These are phyloP conservation scores for Suillus occidentalis DNA, from an alignment of 768 basidiomycete genomes.

Conservation along the genomic window DNA sequence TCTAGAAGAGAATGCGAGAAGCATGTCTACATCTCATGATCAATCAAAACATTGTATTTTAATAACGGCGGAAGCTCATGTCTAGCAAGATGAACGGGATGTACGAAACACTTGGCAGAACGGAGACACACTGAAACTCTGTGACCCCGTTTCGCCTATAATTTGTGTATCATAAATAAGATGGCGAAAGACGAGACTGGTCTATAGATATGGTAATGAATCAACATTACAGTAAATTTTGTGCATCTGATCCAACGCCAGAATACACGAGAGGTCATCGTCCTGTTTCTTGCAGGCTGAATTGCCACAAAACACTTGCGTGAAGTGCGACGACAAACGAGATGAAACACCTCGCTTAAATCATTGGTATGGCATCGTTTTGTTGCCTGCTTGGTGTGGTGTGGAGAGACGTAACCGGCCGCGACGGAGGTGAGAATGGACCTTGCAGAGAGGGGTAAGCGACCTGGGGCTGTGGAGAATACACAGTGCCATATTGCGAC, in stretches of 20 bases:
- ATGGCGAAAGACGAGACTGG: not conserved
- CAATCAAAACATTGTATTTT: not conserved
- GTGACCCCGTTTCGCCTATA: not conserved
- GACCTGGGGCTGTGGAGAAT: not conserved
- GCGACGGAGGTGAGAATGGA: slow-evolving; percentile 10
- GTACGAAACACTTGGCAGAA: not conserved
- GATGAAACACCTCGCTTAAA: slow-evolving; percentile 13
- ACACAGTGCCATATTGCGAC: not conserved
- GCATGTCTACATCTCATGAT: not conserved
- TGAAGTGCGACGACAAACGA: no score
- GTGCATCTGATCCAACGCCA: not conserved
- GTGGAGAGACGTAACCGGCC: slow-evolving; percentile 13
- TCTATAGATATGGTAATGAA: not conserved
- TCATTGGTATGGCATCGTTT: slow-evolving; percentile 20
- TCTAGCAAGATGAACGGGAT: not conserved
- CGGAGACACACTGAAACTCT: not conserved
- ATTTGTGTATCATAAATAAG: not conserved
- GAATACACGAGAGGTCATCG: no score
- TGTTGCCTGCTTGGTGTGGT: slow-evolving; percentile 5
- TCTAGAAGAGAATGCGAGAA: not conserved
- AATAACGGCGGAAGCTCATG: not conserved
- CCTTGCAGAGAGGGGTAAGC: slow-evolving; percentile 7
- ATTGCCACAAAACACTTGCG: no score
- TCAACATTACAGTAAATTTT: not conserved
- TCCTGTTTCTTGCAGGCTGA: no score